phyloP scores from a whole-genome alignment of 805 yeast species.

The Kazachstania taianensis region DNA sequence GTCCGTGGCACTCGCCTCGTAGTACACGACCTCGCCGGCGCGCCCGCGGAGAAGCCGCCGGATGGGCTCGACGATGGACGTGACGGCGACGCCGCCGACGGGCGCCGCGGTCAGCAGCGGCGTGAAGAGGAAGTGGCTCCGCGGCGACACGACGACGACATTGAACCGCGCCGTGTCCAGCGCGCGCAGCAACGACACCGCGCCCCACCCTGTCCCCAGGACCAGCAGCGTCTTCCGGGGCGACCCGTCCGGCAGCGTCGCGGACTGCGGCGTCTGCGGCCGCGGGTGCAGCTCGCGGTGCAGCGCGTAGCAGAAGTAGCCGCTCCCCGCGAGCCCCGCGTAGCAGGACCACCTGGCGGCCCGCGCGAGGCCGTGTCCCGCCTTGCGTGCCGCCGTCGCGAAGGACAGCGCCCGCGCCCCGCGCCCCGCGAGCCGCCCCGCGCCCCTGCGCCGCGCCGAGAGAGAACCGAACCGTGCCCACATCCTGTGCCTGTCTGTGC shows the following conservation, averaged over 20 bases:
- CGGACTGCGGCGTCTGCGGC: constrained; percentile 51
- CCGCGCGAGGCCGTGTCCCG: background rate
- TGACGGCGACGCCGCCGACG: constrained; percentile 80
- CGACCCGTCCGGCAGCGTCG: constrained; percentile 38
- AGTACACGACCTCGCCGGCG: constrained; percentile 67
- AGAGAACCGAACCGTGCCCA: too few species aligned
- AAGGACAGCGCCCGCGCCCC: too few species aligned
- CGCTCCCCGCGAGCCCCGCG: constrained; percentile 36
- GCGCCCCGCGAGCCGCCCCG: too few species aligned
- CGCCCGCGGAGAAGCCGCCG: constrained; percentile 74
- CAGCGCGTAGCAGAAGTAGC: constrained; percentile 50
- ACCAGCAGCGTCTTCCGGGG: constrained; percentile 45
- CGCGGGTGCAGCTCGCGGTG: constrained; percentile 55
- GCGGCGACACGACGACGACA: constrained; percentile 83
- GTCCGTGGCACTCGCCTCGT: constrained; percentile 84
- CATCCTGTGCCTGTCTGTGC: too few species aligned
- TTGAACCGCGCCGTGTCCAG: constrained; percentile 81
- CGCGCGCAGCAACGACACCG: constrained; percentile 73
- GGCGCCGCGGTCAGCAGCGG: constrained; percentile 92
- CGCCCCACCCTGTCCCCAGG: constrained; percentile 93
- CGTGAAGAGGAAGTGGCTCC: constrained; percentile 92
- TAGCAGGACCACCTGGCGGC: background rate
- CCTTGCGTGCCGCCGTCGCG: too few species aligned
- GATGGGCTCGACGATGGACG: constrained; percentile 91
- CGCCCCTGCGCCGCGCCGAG: too few species aligned